Evolutionary conservation across 2,329 filamentous ascomycete genomes (phyloP).

Genomic region (Claviceps sp.): DNA sequence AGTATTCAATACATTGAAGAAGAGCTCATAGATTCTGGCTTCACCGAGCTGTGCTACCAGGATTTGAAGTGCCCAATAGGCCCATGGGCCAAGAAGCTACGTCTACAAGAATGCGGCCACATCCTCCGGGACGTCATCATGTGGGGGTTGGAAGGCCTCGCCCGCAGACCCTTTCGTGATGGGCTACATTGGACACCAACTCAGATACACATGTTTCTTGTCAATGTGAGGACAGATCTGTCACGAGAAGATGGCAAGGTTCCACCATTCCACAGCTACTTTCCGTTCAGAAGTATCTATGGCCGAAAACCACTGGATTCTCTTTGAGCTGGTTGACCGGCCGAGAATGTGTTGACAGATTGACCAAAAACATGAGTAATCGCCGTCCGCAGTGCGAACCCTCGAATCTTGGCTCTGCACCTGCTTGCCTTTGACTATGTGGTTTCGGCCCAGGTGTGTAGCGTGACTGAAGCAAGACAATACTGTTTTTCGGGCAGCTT

Average conservation of each 20-base stretch:
- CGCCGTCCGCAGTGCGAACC: background rate
- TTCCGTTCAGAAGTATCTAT: conserved; percentile 25
- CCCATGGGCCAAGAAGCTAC: conserved; percentile 30
- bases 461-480: too few relatives aligned
- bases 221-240: conserved; percentile 27
- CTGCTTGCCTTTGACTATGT: background rate
- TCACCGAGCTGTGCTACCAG: conserved; percentile 25
- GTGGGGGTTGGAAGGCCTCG: conserved; percentile 26
- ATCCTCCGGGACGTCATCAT: conserved; percentile 30
- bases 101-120: conserved; percentile 31
- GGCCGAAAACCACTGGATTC: conserved; percentile 23
- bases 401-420: background rate
- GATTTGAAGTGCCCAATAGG: conserved; percentile 35
- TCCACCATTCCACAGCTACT: conserved; percentile 24
- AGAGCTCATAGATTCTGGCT: conserved; percentile 28
- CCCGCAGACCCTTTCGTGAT: conserved; percentile 24
- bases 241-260: conserved; percentile 20
- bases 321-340: background rate
- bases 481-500: too few relatives aligned
- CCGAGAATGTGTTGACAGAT: background rate
- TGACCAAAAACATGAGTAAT: too few relatives aligned
- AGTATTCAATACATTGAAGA: conserved; percentile 22
- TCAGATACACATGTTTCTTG: conserved; percentile 30
- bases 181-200: conserved; percentile 26
- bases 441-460: background rate